A percentile compares a stretch with the other conserved stretches of the same genome.
Evolutionary conservation across 2,329 filamentous ascomycete genomes (phyloP).

Genomic region (Trichoderma citrinoviride): DNA sequence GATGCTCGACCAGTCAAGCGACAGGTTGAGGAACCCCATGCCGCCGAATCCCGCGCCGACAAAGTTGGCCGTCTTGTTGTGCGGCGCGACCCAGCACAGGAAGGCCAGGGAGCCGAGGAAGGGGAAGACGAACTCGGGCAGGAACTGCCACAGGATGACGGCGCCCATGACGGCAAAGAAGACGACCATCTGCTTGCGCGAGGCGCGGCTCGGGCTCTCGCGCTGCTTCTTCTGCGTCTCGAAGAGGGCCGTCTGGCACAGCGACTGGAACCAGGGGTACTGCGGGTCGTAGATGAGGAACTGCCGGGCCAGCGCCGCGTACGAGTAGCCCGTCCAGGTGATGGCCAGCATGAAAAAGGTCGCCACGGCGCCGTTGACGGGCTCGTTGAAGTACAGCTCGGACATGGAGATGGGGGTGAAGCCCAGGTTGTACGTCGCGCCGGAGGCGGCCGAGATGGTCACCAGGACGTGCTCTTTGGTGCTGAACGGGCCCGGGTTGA

Average conservation of each 20-base stretch:
- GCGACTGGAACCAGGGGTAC: conserved; percentile 40
- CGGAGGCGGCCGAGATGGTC: conserved; percentile 52
- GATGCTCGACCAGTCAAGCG: conserved; percentile 60
- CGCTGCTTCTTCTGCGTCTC: conserved; percentile 55
- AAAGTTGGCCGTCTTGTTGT: conserved; percentile 58
- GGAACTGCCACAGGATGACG: conserved; percentile 59
- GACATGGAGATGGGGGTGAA: conserved; percentile 53
- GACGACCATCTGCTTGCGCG: conserved; percentile 53
- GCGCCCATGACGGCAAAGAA: conserved; percentile 54
- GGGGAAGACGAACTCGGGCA: conserved; percentile 60
- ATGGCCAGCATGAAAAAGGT: conserved; percentile 60
- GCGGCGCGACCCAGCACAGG: conserved; percentile 61
- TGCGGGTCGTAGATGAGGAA: conserved; percentile 58
- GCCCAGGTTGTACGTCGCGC: conserved; percentile 51
- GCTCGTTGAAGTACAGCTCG: conserved; percentile 55
- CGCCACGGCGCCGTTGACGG: conserved; percentile 51
- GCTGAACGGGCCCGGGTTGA: conserved; percentile 57
- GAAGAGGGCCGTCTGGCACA: conserved; percentile 57
- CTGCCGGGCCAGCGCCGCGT: conserved; percentile 56
- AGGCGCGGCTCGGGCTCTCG: conserved; percentile 47
- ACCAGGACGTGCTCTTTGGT: conserved; percentile 59
- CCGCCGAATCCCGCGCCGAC: conserved; percentile 59
- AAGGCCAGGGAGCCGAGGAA: conserved; percentile 60
- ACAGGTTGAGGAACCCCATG: conserved; percentile 60
- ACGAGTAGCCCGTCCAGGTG: conserved; percentile 58